These are phyloP conservation scores for Pachysolen tannophilus DNA, from an alignment of 805 yeast genomes.

Conservation along the genomic window DNA sequence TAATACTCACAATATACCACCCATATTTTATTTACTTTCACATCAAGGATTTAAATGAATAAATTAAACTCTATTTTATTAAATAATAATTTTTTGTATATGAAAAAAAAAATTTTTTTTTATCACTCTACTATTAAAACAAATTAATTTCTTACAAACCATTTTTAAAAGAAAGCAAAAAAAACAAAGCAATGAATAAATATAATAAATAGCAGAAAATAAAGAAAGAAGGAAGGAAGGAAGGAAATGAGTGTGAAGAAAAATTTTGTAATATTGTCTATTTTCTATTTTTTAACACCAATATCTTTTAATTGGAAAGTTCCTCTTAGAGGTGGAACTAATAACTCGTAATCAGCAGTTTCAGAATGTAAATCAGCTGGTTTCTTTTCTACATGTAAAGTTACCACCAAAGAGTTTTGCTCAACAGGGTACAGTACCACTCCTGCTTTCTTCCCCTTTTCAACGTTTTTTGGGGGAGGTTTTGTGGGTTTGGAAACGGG, in stretches of 20 bases:
- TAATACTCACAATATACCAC: not conserved
- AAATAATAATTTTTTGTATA: too few relatives aligned
- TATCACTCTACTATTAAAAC: not conserved
- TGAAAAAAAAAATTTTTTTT: not conserved
- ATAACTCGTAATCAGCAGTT: conserved; percentile 59
- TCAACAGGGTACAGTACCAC: conserved; percentile 45
- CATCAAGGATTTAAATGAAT: too few relatives aligned
- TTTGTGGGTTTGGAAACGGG: conserved; percentile 21
- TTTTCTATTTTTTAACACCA: conserved; percentile 12
- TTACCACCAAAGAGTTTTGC: conserved; percentile 52
- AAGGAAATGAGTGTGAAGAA: too few relatives aligned
- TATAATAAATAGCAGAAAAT: too few relatives aligned
- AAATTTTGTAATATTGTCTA: too few relatives aligned
- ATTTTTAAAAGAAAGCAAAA: not conserved
- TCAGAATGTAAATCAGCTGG: conserved; percentile 35
- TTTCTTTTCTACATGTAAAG: conserved; percentile 69
- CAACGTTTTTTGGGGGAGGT: conserved; percentile 6
- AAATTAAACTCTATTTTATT: too few relatives aligned
- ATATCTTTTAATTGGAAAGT: conserved; percentile 16
- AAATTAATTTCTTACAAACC: too few relatives aligned
- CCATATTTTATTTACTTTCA: not conserved
- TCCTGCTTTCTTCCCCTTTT: conserved; percentile 3
- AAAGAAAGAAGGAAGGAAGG: too few relatives aligned
- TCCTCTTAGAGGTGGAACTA: conserved; percentile 53
- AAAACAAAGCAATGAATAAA: not conserved